A percentile compares a stretch with the other conserved stretches of the same genome.
These are phyloP conservation scores for Stemphylium lycopersici DNA, from an alignment of 2,329 filamentous ascomycete species.

Conservation along the genomic window DNA sequence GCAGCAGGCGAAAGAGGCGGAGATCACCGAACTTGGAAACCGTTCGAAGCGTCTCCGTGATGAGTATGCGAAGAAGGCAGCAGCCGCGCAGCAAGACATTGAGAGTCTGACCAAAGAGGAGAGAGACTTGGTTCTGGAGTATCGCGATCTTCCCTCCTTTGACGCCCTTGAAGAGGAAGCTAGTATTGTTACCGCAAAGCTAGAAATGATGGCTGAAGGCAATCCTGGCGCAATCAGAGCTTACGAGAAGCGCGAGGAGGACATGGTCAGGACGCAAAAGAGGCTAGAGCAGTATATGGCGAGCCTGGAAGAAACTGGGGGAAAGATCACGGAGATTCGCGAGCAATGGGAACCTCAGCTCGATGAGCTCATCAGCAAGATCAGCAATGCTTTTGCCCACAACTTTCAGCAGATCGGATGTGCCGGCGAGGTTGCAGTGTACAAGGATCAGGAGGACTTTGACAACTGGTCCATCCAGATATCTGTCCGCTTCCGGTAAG, in stretches of 20 bases:
- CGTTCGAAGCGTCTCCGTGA: slow-evolving; percentile 13
- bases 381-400: slow-evolving; percentile 88
- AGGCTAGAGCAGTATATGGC: slow-evolving; percentile 63
- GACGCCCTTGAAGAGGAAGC: slow-evolving; percentile 77
- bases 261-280: slow-evolving; percentile 70
- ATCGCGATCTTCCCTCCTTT: slow-evolving; percentile 24
- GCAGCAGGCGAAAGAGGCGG: slow-evolving; percentile 36
- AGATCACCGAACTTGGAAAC: slow-evolving; percentile 26
- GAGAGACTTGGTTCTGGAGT: slow-evolving; percentile 25
- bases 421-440: slow-evolving; percentile 84
- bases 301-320: slow-evolving; percentile 62
- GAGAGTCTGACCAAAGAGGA: slow-evolving; percentile 36
- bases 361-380: slow-evolving; percentile 76
- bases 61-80: slow-evolving; percentile 23
- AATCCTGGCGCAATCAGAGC: slow-evolving; percentile 77
- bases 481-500: slow-evolving; percentile 89
- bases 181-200: slow-evolving; percentile 71
- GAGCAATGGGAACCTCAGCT: slow-evolving; percentile 82
- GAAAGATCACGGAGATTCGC: slow-evolving; percentile 69
- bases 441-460: slow-evolving; percentile 89
- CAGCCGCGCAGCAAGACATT: slow-evolving; percentile 22
- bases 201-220: slow-evolving; percentile 80
- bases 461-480: slow-evolving; percentile 94
- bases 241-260: slow-evolving; percentile 59
- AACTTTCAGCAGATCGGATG: slow-evolving; percentile 96